phyloP scores from a whole-genome alignment of 306 rosid species.

The Medicago arabica region DNA sequence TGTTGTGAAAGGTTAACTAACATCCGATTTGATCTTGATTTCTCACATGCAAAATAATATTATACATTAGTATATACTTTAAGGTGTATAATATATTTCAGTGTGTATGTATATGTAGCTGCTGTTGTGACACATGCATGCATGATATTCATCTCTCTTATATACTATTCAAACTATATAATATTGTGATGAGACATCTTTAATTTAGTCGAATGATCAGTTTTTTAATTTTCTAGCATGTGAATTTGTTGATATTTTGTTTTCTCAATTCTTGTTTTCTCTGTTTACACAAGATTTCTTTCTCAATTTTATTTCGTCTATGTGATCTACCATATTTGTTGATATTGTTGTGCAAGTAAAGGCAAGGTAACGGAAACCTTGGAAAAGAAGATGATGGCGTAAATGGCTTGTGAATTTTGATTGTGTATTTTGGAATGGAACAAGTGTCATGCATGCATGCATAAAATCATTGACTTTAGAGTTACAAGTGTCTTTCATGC shows the following conservation, averaged over 20 bases:
- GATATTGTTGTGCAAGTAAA: slow-evolving; percentile 37
- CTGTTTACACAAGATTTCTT: not conserved
- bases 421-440: slow-evolving; percentile 25
- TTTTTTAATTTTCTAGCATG: not conserved
- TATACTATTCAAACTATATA: not conserved
- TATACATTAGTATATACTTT: not conserved
- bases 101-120: not conserved
- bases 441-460: slow-evolving; percentile 88
- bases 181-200: not conserved
- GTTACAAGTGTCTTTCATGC: slow-evolving; percentile 57
- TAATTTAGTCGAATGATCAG: not conserved
- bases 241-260: not conserved
- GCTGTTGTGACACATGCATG: slow-evolving; percentile 38
- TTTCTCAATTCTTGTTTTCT: not conserved
- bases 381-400: slow-evolving; percentile 38
- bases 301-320: not conserved
- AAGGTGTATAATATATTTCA: too few species aligned
- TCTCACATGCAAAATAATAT: slow-evolving; percentile 38
- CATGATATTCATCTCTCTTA: not conserved
- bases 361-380: not conserved
- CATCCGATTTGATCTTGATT: slow-evolving; percentile 3
- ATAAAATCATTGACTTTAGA: slow-evolving; percentile 21
- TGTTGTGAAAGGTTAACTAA: not conserved
- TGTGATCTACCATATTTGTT: too few species aligned
- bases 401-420: slow-evolving; percentile 25